A percentile compares a stretch with the other conserved stretches of the same genome.
Evolutionary conservation across 139 green algal genomes (phyloP).

Genomic region (Pseudopediastrum boryanum): DNA sequence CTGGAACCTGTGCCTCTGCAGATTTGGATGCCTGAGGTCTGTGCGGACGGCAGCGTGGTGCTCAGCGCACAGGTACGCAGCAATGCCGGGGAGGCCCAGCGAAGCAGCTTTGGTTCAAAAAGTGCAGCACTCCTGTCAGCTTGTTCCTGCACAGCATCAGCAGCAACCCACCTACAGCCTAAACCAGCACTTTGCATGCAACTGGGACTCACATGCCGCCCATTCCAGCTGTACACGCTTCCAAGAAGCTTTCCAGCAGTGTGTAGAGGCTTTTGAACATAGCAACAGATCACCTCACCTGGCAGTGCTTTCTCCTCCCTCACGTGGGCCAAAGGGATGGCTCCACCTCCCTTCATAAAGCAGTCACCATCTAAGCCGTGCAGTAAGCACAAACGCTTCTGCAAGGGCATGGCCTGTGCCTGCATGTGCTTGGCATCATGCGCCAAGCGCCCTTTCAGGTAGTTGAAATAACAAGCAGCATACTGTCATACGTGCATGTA

Average conservation of each 20-base stretch:
- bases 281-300: too few species aligned
- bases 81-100: background rate
- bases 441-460: background rate
- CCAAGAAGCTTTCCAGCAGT: too few species aligned
- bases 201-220: background rate
- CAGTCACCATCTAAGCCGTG: too few species aligned
- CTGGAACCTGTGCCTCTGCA: conserved; percentile 26
- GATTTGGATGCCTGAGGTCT: conserved; percentile 69
- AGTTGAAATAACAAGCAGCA: background rate
- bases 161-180: background rate
- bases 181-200: background rate
- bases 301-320: too few species aligned
- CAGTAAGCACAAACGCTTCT: too few species aligned
- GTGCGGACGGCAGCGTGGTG: conserved; percentile 49
- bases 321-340: too few species aligned
- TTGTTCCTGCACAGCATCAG: background rate
- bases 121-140: background rate
- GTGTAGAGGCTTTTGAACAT: too few species aligned
- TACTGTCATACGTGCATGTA: background rate
- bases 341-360: too few species aligned
- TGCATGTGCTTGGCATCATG: background rate
- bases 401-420: background rate
- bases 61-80: conserved; percentile 59
- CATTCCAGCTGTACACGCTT: background rate
- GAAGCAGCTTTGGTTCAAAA: too few species aligned